Evolutionary conservation across 1,139 yeast genomes (phyloP).

Genomic region (Candida freyschussii): DNA sequence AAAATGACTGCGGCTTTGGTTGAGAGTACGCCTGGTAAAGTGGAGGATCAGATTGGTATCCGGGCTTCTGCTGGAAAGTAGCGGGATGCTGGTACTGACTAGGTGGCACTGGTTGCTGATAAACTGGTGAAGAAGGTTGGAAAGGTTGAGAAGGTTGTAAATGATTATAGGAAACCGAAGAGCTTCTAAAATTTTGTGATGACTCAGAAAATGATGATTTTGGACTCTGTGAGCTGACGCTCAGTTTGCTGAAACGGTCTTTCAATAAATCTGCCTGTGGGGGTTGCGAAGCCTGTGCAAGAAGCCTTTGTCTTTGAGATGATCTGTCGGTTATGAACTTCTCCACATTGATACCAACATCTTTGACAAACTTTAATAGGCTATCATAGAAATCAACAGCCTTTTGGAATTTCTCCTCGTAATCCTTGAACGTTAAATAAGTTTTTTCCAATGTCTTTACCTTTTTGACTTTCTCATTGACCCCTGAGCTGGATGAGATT

Average conservation of each 20-base stretch:
- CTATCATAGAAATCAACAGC: slow-evolving; percentile 63
- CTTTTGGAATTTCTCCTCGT: slow-evolving; percentile 51
- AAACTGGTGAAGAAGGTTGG: slow-evolving; percentile 11
- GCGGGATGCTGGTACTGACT: too few relatives aligned
- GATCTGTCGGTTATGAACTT: slow-evolving; percentile 33
- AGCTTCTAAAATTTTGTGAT: slow-evolving; percentile 3
- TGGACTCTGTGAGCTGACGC: slow-evolving; percentile 16
- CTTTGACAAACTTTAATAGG: slow-evolving; percentile 41
- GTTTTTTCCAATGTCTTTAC: slow-evolving; percentile 47
- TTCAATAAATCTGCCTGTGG: slow-evolving; percentile 5
- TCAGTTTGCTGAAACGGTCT: slow-evolving; percentile 14
- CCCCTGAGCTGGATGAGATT: slow-evolving; percentile 37
- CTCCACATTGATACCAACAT: slow-evolving; percentile 34
- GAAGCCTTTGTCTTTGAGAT: slow-evolving; percentile 27
- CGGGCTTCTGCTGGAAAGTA: too few relatives aligned
- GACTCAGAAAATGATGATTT: slow-evolving; percentile 10
- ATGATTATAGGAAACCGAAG: slow-evolving; percentile 4
- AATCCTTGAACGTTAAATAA: slow-evolving; percentile 50
- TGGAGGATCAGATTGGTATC: slow-evolving; percentile 2
- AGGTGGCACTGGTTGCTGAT: slow-evolving; percentile 13
- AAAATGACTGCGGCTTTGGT: slow-evolving; percentile 2
- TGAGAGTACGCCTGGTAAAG: not conserved
- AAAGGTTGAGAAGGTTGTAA: slow-evolving; percentile 7
- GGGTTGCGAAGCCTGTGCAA: slow-evolving; percentile 10
- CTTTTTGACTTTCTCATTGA: slow-evolving; percentile 30